Percentiles rank a stretch among this genome's conserved stretches.
Evolutionary conservation across 140 eudicot species (phyloP).

Genomic region (Stevia rebaudiana): DNA sequence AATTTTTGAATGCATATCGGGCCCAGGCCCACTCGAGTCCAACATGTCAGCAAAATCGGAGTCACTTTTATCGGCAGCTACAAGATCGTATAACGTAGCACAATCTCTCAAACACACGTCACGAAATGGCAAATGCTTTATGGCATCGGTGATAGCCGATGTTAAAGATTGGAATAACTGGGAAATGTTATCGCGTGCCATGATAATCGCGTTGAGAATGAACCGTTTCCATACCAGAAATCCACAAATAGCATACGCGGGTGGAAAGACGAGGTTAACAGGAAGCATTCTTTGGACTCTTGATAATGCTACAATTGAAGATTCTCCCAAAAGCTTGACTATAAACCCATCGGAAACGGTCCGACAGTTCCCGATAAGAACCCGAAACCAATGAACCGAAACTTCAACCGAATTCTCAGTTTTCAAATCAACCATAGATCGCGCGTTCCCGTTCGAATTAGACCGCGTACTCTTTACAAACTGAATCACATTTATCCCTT

Average conservation of each 20-base stretch:
- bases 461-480: conserved; percentile 63
- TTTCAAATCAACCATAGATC: conserved; percentile 54
- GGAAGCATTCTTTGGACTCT: conserved; percentile 91
- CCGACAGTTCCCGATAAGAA: conserved; percentile 86
- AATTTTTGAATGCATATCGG: conserved; percentile 50
- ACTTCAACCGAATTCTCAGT: conserved; percentile 68
- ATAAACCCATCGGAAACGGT: conserved; percentile 81
- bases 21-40: conserved; percentile 49
- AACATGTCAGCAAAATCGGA: conserved; percentile 72
- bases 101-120: conserved; percentile 87
- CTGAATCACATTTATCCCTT: conserved; percentile 77
- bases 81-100: conserved; percentile 56
- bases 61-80: conserved; percentile 66
- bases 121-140: conserved; percentile 88
- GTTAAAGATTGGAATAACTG: conserved; percentile 59
- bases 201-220: conserved; percentile 41
- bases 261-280: conserved; percentile 65
- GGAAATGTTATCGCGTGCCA: conserved; percentile 56
- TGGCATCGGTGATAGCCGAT: conserved; percentile 56
- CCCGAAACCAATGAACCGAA: conserved; percentile 89
- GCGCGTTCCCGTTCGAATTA: conserved; percentile 65
- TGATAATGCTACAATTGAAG: conserved; percentile 64
- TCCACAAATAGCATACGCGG: conserved; percentile 83
- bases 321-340: conserved; percentile 84
- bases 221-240: conserved; percentile 78